Conservation (phyloP, 495 filamentous ascomycete genomes). For the Hypoxylon rickii region DNA sequence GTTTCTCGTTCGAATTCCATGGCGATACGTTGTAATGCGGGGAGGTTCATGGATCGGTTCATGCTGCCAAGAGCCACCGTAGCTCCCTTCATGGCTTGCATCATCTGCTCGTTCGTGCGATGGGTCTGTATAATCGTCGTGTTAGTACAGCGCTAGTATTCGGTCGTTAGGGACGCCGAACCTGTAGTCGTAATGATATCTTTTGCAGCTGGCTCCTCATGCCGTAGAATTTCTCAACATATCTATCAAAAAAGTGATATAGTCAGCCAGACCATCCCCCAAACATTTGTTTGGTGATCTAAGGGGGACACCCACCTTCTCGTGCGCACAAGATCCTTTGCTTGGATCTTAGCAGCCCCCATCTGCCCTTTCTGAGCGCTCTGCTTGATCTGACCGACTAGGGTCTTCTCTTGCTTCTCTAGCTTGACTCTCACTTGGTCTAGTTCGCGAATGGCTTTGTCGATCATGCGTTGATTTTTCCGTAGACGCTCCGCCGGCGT, state of each 20-base stretch:
- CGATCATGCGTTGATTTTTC: constrained; percentile 94
- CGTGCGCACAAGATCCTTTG: constrained; percentile 93
- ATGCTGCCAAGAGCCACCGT: constrained; percentile 90
- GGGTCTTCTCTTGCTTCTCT: constrained; percentile 97
- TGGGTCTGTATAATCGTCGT: too few relatives aligned
- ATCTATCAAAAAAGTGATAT: constrained; percentile 52
- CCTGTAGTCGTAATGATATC: constrained; percentile 92
- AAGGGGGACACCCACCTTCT: constrained; percentile 61
- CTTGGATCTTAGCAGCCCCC: constrained; percentile 94
- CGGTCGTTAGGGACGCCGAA: constrained; percentile 41
- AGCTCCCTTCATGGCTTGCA: constrained; percentile 98
- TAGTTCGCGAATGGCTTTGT: constrained; percentile 94
- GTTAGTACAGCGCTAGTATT: not conserved
- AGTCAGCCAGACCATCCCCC: constrained; percentile 6
- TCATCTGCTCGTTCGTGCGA: constrained; percentile 98
- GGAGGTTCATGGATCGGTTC: constrained; percentile 97
- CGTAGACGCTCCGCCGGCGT: constrained; percentile 94
- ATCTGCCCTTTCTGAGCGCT: constrained; percentile 97
- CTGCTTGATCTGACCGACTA: constrained; percentile 94
- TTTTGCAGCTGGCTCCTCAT: constrained; percentile 98
- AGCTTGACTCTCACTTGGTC: constrained; percentile 93
- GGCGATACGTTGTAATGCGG: constrained; percentile 90
- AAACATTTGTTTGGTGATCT: not conserved
- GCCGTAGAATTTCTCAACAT: constrained; percentile 96
- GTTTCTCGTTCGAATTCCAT: constrained; percentile 99